Conservation (phyloP, 305 asterid species). For the Plantago rigida region DNA sequence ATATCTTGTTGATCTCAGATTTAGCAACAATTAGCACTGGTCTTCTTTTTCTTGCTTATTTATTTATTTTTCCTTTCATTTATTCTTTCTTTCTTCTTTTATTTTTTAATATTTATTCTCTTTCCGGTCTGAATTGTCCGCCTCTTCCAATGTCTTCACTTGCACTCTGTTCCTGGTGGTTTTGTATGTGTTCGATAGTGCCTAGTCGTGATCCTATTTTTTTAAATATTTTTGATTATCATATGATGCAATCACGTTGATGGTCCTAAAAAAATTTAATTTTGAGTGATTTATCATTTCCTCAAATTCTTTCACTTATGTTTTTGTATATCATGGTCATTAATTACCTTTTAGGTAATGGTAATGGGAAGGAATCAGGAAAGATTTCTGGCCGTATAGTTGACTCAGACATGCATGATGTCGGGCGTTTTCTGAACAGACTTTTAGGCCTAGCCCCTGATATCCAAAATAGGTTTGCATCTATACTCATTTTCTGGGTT, state of each 20-base stretch:
- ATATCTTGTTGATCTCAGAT: conserved; percentile 23
- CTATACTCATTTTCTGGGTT: conserved; percentile 21
- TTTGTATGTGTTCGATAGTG: too few relatives aligned
- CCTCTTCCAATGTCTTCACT: too few relatives aligned
- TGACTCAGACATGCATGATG: conserved; percentile 94
- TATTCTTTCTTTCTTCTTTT: too few relatives aligned
- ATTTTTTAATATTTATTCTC: too few relatives aligned
- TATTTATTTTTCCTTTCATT: conserved; percentile 1
- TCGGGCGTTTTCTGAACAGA: conserved; percentile 90
- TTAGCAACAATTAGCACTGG: conserved; percentile 1
- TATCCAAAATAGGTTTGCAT: conserved; percentile 72
- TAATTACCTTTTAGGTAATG: conserved; percentile 46
- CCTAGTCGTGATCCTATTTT: neutral
- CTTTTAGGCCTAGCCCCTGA: conserved; percentile 90
- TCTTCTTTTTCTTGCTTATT: conserved; percentile 8
- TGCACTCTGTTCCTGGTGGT: too few relatives aligned
- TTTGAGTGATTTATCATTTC: too few relatives aligned
- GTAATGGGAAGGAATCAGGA: conserved; percentile 49
- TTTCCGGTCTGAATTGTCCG: too few relatives aligned
- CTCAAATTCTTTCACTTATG: too few relatives aligned
- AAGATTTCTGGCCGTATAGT: conserved; percentile 67
- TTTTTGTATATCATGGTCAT: conserved; percentile 3
- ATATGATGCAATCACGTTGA: too few relatives aligned
- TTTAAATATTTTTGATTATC: too few relatives aligned
- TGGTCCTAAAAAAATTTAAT: too few relatives aligned